Evolutionary conservation across 176 grass and related monocot species (phyloP).

Genomic region (Triticum timopheevii): DNA sequence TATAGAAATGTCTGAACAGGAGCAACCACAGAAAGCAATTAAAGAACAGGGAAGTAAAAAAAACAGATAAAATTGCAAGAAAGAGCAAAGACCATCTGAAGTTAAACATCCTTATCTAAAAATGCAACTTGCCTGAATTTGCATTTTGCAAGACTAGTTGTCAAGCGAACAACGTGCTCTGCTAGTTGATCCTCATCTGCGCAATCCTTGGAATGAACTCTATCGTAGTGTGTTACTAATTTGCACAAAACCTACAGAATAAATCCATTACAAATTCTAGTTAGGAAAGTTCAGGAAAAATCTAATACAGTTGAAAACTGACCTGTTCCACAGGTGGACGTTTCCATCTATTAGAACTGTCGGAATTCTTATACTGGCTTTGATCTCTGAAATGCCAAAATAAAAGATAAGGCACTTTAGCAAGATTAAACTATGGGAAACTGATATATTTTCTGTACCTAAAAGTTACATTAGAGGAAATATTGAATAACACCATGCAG

Average conservation of each 20-base stretch:
- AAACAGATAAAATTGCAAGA: neutral
- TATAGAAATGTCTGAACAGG: neutral
- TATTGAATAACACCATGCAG: neutral
- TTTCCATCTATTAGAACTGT: conserved; percentile 54
- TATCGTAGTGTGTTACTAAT: conserved; percentile 71
- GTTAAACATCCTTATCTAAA: neutral
- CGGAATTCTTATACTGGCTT: conserved; percentile 62
- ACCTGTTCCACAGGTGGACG: conserved; percentile 79
- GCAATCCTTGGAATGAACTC: conserved; percentile 84
- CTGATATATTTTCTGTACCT: neutral
- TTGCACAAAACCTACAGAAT: conserved; percentile 60
- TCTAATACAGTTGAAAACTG: conserved; percentile 4
- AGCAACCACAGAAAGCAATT: neutral
- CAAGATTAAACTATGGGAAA: neutral
- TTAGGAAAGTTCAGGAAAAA: neutral
- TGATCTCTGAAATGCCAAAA: conserved; percentile 61
- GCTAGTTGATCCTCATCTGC: conserved; percentile 78
- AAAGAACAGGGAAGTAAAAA: neutral
- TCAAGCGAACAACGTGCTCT: conserved; percentile 85
- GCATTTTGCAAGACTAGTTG: conserved; percentile 71
- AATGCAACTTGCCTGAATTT: conserved; percentile 64
- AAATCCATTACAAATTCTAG: conserved; percentile 1
- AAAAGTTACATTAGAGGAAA: neutral
- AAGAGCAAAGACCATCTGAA: neutral
- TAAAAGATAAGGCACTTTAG: neutral